phyloP scores from a whole-genome alignment of 768 basidiomycete genomes.

The Suillus subalutaceus region DNA sequence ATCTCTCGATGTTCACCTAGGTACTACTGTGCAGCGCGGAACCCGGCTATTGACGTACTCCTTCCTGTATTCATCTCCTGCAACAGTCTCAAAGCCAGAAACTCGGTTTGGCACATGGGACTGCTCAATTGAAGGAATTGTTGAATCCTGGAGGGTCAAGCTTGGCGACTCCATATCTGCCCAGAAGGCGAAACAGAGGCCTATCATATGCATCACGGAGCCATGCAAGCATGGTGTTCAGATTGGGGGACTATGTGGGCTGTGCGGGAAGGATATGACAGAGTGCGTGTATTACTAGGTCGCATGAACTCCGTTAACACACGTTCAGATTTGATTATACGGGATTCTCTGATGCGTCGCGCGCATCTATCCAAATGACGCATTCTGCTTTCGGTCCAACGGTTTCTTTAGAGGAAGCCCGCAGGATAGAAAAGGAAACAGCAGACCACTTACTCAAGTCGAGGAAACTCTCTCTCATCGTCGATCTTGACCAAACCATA shows the following conservation, averaged over 20 bases:
- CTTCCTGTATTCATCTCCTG: conserved; percentile 59
- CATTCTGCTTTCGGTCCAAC: conserved; percentile 91
- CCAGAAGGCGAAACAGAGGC: conserved; percentile 58
- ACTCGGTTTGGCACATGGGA: conserved; percentile 92
- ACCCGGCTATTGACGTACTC: conserved; percentile 84
- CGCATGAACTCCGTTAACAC: conserved; percentile 18
- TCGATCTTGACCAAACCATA: conserved; percentile 98
- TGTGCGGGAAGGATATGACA: conserved; percentile 96
- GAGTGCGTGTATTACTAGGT: conserved; percentile 52
- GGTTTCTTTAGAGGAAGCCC: conserved; percentile 91
- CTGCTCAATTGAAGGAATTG: conserved; percentile 76
- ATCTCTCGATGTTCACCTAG: conserved; percentile 57
- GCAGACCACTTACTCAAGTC: conserved; percentile 74
- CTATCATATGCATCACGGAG: conserved; percentile 73
- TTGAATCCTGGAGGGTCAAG: conserved; percentile 72
- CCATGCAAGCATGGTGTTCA: conserved; percentile 98
- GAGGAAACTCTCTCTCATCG: conserved; percentile 89
- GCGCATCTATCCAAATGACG: conserved; percentile 92
- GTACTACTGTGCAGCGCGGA: conserved; percentile 62
- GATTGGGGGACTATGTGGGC: conserved; percentile 86
- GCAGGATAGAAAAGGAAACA: conserved; percentile 83
- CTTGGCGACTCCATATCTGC: conserved; percentile 65
- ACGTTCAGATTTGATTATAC: conserved; percentile 74
- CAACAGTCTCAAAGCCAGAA: conserved; percentile 54
- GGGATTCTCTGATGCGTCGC: conserved; percentile 82